A percentile compares a stretch with the other conserved stretches of the same genome.
Conservation (phyloP, 345 rosid genomes). For the Capsella bursapastoris region DNA sequence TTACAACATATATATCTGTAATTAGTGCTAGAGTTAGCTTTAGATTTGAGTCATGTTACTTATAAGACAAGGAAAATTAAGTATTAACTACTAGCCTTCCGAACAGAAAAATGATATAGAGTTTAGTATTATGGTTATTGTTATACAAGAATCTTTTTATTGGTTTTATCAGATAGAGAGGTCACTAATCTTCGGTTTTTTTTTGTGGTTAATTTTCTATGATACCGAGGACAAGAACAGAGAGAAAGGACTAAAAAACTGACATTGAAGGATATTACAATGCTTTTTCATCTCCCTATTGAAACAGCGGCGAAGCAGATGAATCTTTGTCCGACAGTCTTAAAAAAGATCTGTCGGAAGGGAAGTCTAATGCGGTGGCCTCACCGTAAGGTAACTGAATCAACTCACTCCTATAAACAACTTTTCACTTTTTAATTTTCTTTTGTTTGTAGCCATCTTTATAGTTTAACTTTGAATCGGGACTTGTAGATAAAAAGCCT, state of each 20-base stretch:
- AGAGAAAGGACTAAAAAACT: conserved; percentile 20
- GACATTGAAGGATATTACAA: conserved; percentile 10
- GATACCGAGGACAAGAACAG: conserved; percentile 34
- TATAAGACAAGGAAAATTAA: background rate
- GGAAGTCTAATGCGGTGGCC: conserved; percentile 34
- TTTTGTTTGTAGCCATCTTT: background rate
- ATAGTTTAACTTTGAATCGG: background rate
- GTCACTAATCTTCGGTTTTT: conserved; percentile 3
- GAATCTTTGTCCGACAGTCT: conserved; percentile 30
- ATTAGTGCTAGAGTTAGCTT: background rate
- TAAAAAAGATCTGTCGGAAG: conserved; percentile 24
- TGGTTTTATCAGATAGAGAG: too few relatives aligned
- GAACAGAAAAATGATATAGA: too few relatives aligned
- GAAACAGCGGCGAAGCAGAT: conserved; percentile 19
- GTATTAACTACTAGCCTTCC: too few relatives aligned
- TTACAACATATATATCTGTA: background rate
- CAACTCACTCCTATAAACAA: background rate
- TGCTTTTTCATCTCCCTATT: conserved; percentile 26
- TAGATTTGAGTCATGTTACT: background rate
- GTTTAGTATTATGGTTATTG: background rate
- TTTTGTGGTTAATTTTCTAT: conserved; percentile 8
- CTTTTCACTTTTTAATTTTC: too few relatives aligned
- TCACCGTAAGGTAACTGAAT: conserved; percentile 10
- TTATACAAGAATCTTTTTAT: background rate
- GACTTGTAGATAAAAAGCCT: conserved; percentile 20